Percentiles rank a stretch among this genome's conserved stretches.
phyloP scores from a whole-genome alignment of 192 early-diverging fungal species.

The Pecoramyces ruminantium region DNA sequence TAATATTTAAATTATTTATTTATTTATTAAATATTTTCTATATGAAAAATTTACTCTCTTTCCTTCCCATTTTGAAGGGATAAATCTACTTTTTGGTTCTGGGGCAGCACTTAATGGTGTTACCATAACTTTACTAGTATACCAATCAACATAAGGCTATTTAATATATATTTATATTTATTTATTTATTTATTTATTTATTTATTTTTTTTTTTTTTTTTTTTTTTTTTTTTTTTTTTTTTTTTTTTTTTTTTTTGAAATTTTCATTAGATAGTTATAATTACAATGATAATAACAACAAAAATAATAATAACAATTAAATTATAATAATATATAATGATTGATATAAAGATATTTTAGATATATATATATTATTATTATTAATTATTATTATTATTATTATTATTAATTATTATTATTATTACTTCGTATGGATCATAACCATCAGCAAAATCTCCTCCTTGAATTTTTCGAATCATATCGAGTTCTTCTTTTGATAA shows the following conservation, averaged over 20 bases:
- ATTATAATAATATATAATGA: too few species aligned
- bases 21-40: too few species aligned
- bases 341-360: too few species aligned
- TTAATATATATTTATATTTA: background rate
- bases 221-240: too few species aligned
- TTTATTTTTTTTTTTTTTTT: background rate
- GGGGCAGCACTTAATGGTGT: constrained; percentile 78
- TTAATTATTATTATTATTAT: too few species aligned
- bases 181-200: too few species aligned
- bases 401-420: background rate
- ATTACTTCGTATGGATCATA: constrained; percentile 64
- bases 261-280: too few species aligned
- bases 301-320: too few species aligned
- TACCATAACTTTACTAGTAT: constrained; percentile 62
- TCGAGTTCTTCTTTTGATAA: constrained; percentile 81
- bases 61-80: constrained; percentile 89
- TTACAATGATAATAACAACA: too few species aligned
- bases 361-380: too few species aligned
- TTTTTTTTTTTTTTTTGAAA: too few species aligned
- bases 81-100: constrained; percentile 85
- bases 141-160: constrained; percentile 84
- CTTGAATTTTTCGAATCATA: constrained; percentile 77
- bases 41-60: constrained; percentile 34
- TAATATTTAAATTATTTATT: background rate
- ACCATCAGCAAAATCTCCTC: constrained; percentile 63